These are phyloP conservation scores for Hyphodiscus hymeniophilus DNA, from an alignment of 495 filamentous ascomycete genomes.

Conservation along the genomic window DNA sequence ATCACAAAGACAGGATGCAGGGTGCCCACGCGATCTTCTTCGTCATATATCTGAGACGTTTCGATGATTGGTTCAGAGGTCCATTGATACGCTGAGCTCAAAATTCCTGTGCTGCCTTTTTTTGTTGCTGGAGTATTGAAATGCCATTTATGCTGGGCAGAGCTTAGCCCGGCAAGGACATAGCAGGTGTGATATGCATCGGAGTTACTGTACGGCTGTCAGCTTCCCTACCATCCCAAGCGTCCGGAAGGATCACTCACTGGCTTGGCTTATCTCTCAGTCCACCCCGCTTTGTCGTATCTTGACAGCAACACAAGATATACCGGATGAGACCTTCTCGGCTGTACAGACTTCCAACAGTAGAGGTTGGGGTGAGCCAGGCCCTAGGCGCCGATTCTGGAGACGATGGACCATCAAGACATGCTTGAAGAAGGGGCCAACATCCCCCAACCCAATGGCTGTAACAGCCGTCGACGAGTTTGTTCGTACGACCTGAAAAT, in stretches of 20 bases:
- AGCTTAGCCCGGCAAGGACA: constrained; percentile 76
- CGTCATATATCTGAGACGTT: constrained; percentile 40
- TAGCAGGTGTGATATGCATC: constrained; percentile 94
- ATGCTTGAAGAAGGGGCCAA: constrained; percentile 85
- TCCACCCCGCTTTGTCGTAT: constrained; percentile 57
- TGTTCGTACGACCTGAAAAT: constrained; percentile 90
- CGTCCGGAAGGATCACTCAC: constrained; percentile 37
- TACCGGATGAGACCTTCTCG: constrained; percentile 80
- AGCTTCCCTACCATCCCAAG: not conserved
- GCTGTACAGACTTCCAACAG: constrained; percentile 53
- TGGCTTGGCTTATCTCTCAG: constrained; percentile 90
- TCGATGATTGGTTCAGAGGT: constrained; percentile 25
- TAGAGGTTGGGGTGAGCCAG: not conserved
- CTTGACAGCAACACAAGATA: constrained; percentile 82
- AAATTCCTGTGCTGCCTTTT: constrained; percentile 9
- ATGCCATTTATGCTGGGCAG: constrained; percentile 67
- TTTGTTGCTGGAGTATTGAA: constrained; percentile 38
- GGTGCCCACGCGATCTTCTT: constrained; percentile 42
- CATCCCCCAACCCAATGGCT: constrained; percentile 95
- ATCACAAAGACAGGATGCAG: constrained; percentile 84
- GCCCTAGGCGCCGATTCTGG: not conserved
- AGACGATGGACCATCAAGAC: constrained; percentile 42
- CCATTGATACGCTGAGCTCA: constrained; percentile 22
- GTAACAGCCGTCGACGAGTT: constrained; percentile 96
- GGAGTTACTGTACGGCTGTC: constrained; percentile 41